Percentiles rank a stretch among this genome's conserved stretches.
Evolutionary conservation across 148 eudicot species (phyloP).

Genomic region (Salicornia ramosissima): DNA sequence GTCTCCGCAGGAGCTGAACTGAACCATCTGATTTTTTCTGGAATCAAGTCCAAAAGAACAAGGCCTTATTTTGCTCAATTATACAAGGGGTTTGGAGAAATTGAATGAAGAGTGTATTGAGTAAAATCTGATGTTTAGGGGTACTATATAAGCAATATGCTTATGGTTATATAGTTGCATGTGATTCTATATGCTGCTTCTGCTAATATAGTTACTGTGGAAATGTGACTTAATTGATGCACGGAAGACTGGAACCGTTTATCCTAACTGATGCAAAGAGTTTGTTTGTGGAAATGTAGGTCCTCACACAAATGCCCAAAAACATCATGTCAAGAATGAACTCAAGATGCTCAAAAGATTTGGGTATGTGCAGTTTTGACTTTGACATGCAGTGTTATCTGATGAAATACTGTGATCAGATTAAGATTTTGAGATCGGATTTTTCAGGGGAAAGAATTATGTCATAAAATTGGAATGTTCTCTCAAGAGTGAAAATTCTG

Average conservation of each 20-base stretch:
- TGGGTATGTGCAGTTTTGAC: constrained; percentile 50
- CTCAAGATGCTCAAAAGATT: constrained; percentile 83
- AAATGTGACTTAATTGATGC: neutral
- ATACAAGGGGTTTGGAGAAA: neutral
- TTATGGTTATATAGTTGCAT: neutral
- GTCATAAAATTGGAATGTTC: constrained; percentile 73
- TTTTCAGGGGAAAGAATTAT: constrained; percentile 73
- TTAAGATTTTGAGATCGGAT: neutral
- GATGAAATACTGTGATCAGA: constrained; percentile 7
- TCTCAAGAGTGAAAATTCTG: constrained; percentile 54
- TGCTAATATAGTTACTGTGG: neutral
- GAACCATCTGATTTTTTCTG: too few relatives aligned
- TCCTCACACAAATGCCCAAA: constrained; percentile 82
- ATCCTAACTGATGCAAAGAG: constrained; percentile 1
- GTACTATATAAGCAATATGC: neutral
- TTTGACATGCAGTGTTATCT: neutral
- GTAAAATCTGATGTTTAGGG: neutral
- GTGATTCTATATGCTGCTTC: neutral
- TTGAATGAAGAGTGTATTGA: neutral
- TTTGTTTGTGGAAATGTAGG: constrained; percentile 44
- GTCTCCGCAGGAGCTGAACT: too few relatives aligned
- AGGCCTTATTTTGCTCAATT: neutral
- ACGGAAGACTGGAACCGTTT: neutral
- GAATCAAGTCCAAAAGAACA: too few relatives aligned
- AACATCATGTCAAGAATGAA: constrained; percentile 73